phyloP scores from a whole-genome alignment of 2,329 filamentous ascomycete genomes.

The Colletotrichum sp. region DNA sequence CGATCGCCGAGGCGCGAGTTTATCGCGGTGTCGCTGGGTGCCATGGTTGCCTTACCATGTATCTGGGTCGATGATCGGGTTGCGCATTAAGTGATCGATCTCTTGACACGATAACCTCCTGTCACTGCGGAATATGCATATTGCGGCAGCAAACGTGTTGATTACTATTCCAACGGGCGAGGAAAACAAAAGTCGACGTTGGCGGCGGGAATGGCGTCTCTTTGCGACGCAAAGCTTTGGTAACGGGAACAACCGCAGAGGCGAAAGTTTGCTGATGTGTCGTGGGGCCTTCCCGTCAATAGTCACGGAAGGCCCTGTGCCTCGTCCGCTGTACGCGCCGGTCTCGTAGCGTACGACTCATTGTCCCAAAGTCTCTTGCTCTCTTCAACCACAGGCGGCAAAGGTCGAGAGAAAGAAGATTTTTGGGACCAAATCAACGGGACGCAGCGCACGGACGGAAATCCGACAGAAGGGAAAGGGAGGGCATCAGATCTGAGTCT shows the following conservation, averaged over 20 bases:
- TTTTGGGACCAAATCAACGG: neutral
- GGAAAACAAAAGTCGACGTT: neutral
- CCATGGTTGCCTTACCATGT: conserved; percentile 6
- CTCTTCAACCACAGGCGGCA: neutral
- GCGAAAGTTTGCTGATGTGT: conserved; percentile 10
- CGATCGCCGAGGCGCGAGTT: conserved; percentile 14
- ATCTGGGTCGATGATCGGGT: conserved; percentile 7
- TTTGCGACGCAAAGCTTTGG: neutral
- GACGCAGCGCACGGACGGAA: conserved; percentile 7
- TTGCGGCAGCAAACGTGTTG: neutral
- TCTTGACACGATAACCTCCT: neutral
- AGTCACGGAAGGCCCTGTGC: neutral
- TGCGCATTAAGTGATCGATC: neutral
- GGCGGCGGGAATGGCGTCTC: neutral
- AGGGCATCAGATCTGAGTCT: conserved; percentile 8
- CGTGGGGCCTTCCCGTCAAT: neutral
- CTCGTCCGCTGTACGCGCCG: neutral
- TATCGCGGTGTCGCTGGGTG: neutral
- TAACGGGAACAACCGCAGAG: conserved; percentile 10
- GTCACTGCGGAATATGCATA: neutral
- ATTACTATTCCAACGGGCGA: neutral
- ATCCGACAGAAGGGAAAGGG: conserved; percentile 13
- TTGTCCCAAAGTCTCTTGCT: neutral
- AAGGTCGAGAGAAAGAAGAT: neutral
- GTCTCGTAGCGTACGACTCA: neutral